These are phyloP conservation scores for Bjerkandera adusta DNA, from an alignment of 1,284 basidiomycete genomes.

Conservation along the genomic window DNA sequence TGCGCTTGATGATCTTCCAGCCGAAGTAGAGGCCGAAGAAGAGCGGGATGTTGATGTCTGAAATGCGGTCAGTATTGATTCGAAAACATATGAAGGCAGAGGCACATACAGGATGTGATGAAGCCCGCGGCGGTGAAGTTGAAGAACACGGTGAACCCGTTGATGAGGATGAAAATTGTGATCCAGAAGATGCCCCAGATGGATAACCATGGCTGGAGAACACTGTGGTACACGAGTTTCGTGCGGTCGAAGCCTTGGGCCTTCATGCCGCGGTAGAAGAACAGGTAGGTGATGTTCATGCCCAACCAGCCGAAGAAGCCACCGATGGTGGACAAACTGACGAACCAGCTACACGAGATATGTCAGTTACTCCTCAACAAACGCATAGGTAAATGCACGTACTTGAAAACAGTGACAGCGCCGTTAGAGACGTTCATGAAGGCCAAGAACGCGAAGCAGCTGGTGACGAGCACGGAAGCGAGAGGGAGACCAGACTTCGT, in stretches of 20 bases:
- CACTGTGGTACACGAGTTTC: constrained; percentile 51
- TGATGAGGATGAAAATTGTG: constrained; percentile 40
- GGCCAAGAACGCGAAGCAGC: constrained; percentile 45
- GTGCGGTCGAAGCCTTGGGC: constrained; percentile 55
- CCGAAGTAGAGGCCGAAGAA: constrained; percentile 45
- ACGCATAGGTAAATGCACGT: no score
- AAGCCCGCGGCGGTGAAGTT: constrained; percentile 57
- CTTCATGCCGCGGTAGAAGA: constrained; percentile 65
- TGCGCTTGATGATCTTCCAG: constrained; percentile 56
- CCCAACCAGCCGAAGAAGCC: constrained; percentile 69
- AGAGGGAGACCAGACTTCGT: constrained; percentile 76
- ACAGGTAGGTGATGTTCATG: constrained; percentile 73
- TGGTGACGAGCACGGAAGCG: constrained; percentile 43
- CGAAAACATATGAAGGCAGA: not conserved
- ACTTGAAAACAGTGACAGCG: constrained; percentile 37
- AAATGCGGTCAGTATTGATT: not conserved
- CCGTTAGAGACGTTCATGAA: constrained; percentile 46
- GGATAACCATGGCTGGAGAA: constrained; percentile 39
- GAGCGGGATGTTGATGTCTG: constrained; percentile 48
- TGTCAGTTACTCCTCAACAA: not conserved
- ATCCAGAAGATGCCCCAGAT: constrained; percentile 40
- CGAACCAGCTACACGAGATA: constrained; percentile 42
- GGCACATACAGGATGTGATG: constrained; percentile 53
- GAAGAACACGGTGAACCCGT: constrained; percentile 35
- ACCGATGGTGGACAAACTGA: constrained; percentile 55